These are phyloP conservation scores for Sugiyamaella qingdaonensis DNA, from an alignment of 805 yeast genomes.

Conservation along the genomic window DNA sequence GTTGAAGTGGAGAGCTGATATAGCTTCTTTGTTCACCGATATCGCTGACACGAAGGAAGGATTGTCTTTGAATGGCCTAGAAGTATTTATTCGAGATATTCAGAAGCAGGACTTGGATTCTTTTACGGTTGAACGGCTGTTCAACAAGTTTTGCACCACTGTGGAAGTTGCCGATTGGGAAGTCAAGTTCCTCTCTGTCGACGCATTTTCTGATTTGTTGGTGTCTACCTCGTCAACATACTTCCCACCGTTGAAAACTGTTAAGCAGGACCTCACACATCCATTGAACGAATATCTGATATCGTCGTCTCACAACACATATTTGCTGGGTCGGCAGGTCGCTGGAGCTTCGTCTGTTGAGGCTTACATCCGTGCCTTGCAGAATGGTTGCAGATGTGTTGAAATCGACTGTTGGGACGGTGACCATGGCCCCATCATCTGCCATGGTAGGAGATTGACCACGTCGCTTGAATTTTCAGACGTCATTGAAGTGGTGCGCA, in stretches of 20 bases:
- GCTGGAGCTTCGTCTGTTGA: constrained; percentile 86
- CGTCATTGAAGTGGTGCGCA: constrained; percentile 68
- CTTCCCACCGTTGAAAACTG: constrained; percentile 19
- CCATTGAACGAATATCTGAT: constrained; percentile 86
- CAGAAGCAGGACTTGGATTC: constrained; percentile 46
- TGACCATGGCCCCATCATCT: constrained; percentile 74
- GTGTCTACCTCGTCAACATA: constrained; percentile 26
- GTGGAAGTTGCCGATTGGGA: constrained; percentile 12
- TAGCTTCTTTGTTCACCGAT: constrained; percentile 46
- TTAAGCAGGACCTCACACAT: constrained; percentile 42
- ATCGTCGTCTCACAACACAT: constrained; percentile 94
- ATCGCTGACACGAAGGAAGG: constrained; percentile 18
- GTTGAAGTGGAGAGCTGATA: constrained; percentile 63
- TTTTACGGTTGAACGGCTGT: constrained; percentile 34
- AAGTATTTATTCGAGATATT: constrained; percentile 40
- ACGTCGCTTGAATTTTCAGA: constrained; percentile 62
- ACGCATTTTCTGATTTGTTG: constrained; percentile 39
- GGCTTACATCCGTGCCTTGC: constrained; percentile 80
- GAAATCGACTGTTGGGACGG: constrained; percentile 97
- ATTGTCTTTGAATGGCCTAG: constrained; percentile 32
- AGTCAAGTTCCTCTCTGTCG: constrained; percentile 20
- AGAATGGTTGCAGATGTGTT: constrained; percentile 90
- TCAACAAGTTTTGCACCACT: constrained; percentile 32
- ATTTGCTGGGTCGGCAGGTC: constrained; percentile 79
- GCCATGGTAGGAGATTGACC: constrained; percentile 85